Evolutionary conservation across 768 basidiomycete genomes (phyloP), one percentile per base, ranked within the genome.

Genomic region (Leccinum pellstonianum): DNA sequence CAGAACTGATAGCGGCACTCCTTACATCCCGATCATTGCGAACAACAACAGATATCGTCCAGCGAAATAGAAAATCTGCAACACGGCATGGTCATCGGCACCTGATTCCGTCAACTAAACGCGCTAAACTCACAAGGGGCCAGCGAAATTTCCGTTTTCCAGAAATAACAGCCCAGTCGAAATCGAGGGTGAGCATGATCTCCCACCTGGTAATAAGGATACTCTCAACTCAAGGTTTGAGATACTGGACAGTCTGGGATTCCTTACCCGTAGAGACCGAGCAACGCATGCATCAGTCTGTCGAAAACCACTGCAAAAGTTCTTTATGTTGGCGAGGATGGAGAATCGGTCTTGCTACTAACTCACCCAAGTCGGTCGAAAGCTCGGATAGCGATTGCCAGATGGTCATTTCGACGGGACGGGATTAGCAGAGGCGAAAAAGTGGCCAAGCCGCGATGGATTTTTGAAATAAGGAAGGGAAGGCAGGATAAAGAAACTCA

Each of bases 1-100:
- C 11, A 33, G 8, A 4, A 56, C 0, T 17, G 14, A 19, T 46
- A 12, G 43, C 10, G 12, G 14, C 2, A 6, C 1, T 6, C 64
- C 78, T 62, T 60, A 80, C 81, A 81, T 80, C 59, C 80, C 80
- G 19, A 81, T 73, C 66, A 81, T 67, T 9, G 80, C 77, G 52
- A 76, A 76, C 17, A 82, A 67, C 37, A 81, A 64, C 33, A 75
- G 58, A 68, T 82, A 81, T 57, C 80, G 78, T 4, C 76, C 77
- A 6, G 73, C 62, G 55, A 81, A 80, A 66, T 81, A 81, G 60
- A 80, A 81, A 29, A 73, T 66, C 79, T 81, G 50, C 5, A 23
- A 54, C 10, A 2, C 77, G 51, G 2, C 23, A 38, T 48, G 4
- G 14, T 57, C 23, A 54, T 54, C 35, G n/a, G 25, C 49, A 43